Evolutionary conservation across 495 filamentous ascomycete species (phyloP), one percentile per base, ranked within the genome.

Genomic region (Usnea hakonensis): DNA sequence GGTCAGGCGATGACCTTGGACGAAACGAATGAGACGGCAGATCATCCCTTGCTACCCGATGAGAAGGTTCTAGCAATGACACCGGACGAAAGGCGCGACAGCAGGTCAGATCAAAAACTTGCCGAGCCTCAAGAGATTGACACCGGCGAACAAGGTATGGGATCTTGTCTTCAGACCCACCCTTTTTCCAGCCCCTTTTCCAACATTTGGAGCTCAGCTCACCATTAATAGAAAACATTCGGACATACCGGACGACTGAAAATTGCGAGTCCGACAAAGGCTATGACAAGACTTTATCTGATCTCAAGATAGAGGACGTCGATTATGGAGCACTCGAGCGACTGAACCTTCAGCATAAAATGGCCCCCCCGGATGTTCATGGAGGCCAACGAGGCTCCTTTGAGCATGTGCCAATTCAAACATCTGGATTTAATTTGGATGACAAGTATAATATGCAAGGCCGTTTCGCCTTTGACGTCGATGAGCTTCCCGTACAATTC

Each of bases 371-470:
- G 10, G 30, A 50, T 11, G 7, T 6, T 9, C 9, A 40, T 44
- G 13, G n/a, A 28, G n/a, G n/a, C 14, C 50, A 56, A 38, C 48
- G 38, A 44, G 43, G 37, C n/a, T 62, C 60, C 10, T 62, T 62
- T 28, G 53, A 62, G 32, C 37, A 52, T 38, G 60, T 62, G 21
- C 52, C 35, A 4, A 56, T 62, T 17, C 55, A 48, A 19, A 17
- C 17, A 23, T 17, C 36, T n/a, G n/a, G 41, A 3, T 56, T 16
- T 21, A 35, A 26, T 17, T 43, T 58, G 32, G 56, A 57, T 46
- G 60, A 62, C 56, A 66, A 66, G 50, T 66, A 66, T 43, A 40
- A 10, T 35, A 16, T 43, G 26, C 23, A 50, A 16, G 64, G 64
- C 17, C 61, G 64, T 11, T 66, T 55, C 26, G 64, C 35, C 21